Evolutionary conservation across 495 filamentous ascomycete species (phyloP), one percentile per base, ranked within the genome.

Genomic region (Trichoderma asperelloides): DNA sequence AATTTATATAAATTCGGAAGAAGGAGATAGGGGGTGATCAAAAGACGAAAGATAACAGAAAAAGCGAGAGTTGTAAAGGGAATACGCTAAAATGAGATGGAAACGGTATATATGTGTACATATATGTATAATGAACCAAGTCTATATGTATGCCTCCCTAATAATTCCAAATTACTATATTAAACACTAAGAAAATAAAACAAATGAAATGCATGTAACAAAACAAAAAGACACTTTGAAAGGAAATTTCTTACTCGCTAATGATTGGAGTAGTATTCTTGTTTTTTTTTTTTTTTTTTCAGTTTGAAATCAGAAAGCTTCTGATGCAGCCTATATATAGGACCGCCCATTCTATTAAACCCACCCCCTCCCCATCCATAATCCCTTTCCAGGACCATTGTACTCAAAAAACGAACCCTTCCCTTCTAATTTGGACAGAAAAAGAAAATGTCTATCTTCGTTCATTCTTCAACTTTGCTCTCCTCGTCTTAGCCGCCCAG

Each of bases 151-250:
- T 60, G 28, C 11, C 11, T 30, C 30, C 55, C 55, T 60, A 28
- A 21, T 4, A 16, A 27, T 23, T 18, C 13, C 16, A 8, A 60
- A 28, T 13, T 18, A 28, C 16, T 18, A 30, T 30, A 60, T 60
- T 60, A 60, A 60, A 60, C 55, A 60, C 55, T 60, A 60, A 60
- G 55, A 30, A 60, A 60, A 60, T 15, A 60, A 60, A 15, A 27
- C 11, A 27, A 27, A 21, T 30, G 23, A 21, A 27, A 30, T 16
- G 28, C 27, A 60, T 27, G 1, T 57, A 25, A 25, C 18, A 55
- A 33, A 3, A 27, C 30, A 33, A 60, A 60, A 27, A 25, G 12
- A 27, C 12, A 27, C 23, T 60, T 60, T 16, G 11, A 60, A 60
- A 21, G n/a, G 9, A 33, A 60, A 30, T 30, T 28, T 15, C 16